Percentiles rank a stretch among this genome's conserved stretches.
Conservation (phyloP, 169 alveolate genomes). For the Plasmodium falciparum region DNA sequence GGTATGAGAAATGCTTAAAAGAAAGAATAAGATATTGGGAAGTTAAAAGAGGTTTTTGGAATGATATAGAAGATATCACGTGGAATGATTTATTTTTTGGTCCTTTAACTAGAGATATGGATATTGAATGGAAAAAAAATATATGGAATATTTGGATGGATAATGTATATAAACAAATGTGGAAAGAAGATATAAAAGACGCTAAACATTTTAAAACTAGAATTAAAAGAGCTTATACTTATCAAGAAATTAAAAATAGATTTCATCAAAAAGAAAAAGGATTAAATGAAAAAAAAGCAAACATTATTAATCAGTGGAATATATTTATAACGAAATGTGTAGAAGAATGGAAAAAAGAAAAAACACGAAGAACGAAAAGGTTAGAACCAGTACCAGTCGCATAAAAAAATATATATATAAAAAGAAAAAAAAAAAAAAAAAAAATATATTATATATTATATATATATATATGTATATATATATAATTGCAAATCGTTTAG, state of each 20-base stretch:
- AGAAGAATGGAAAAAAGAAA: conserved; percentile 20
- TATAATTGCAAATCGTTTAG: no score
- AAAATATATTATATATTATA: no score
- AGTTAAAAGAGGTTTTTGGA: conserved; percentile 10
- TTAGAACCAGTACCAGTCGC: neutral
- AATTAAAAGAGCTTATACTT: conserved; percentile 12
- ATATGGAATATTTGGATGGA: conserved; percentile 16
- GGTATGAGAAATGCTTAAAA: conserved; percentile 12
- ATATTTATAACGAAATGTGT: neutral
- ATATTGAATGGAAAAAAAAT: conserved; percentile 15
- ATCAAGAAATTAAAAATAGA: no score
- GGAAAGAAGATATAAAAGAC: conserved; percentile 31
- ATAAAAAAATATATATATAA: no score
- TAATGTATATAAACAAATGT: conserved; percentile 3
- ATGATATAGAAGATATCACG: neutral
- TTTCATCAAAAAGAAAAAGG: conserved; percentile 11
- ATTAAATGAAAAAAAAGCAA: conserved; percentile 1
- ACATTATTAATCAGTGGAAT: conserved; percentile 8
- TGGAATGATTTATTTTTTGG: conserved; percentile 10
- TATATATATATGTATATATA: no score
- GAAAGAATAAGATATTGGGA: conserved; percentile 19
- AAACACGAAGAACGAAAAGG: neutral
- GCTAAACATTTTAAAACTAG: conserved; percentile 3
- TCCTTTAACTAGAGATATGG: conserved; percentile 20
- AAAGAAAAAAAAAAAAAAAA: no score